Base-by-base conservation (phyloP, 805 yeast species). In the Lipomyces starkeyi region DNA sequence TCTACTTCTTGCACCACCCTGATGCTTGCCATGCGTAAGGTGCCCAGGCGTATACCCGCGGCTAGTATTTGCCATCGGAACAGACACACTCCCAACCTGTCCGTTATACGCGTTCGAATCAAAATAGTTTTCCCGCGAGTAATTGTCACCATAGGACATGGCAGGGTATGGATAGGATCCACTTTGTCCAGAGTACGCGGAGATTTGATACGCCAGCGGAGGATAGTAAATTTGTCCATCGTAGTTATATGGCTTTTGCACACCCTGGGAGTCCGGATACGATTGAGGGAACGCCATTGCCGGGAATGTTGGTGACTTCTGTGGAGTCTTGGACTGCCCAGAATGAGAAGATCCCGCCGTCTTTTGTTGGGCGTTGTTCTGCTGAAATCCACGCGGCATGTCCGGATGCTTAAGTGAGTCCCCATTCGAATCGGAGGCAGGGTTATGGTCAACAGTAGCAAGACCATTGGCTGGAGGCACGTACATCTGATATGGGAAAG, bases 391-490 rank as follows among this genome's bases (percentile, higher is more conserved):
- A 8, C 14, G 40, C 22, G 58, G 7, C 40, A 7, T 11, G 17
- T 29, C 58, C 58, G 40, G 11, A 55, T 55, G 58, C 58, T n/a
- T 29, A n/a, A 2, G 22, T 43, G 49, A 43, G 49, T 43, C 49
- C 20, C 22, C 49, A 43, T n/a, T 17, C 3, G 49, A 17, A 43
- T 43, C 49, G 49, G 22, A 43, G 0, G 22, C 49, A 43, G 11
- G n/a, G 20, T n/a, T 43, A n/a, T 17, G 49, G 20, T 43, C 49
- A 43, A n/a, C 49, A 17, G 49, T n/a, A 43, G 49, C 22, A 43
- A 43, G 22, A n/a, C 22, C 22, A 43, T 8, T 29, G 25, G 22
- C 35, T 4, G 27, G 11, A 37, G 35, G 59, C 59, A 35, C 2
- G 20, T 57, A 57, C 27, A 20, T 25, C 49, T 32, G 59, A 34